Evolutionary conservation across 73 alveolate species (phyloP).

Genomic region (Symbiodinium natans): DNA sequence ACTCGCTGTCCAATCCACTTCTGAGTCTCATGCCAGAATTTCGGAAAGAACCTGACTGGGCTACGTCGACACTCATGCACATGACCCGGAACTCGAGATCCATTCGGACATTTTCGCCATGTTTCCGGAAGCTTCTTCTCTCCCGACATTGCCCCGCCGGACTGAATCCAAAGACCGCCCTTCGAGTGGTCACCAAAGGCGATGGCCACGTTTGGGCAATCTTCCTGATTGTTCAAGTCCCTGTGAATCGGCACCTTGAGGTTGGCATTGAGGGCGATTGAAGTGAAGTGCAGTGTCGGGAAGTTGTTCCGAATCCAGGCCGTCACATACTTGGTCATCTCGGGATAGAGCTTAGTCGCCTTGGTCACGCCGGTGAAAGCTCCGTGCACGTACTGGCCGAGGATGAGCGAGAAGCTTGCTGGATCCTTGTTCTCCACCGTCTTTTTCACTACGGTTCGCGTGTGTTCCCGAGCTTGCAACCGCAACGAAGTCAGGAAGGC

Average conservation of each 20-base stretch:
- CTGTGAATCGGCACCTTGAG: neutral
- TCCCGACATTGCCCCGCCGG: no score
- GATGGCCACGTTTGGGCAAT: neutral
- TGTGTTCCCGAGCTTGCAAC: neutral
- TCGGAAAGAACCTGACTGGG: no score
- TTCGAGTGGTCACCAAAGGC: neutral
- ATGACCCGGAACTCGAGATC: no score
- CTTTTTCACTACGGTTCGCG: neutral
- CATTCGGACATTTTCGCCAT: no score
- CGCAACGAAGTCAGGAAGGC: neutral
- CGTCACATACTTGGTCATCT: neutral
- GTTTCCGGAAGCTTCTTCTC: no score
- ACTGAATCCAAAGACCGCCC: neutral
- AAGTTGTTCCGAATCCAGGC: neutral
- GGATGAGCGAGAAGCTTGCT: neutral
- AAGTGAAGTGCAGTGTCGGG: neutral
- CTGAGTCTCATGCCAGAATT: no score
- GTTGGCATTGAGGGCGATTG: neutral
- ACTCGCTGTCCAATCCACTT: no score
- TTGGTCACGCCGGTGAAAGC: neutral
- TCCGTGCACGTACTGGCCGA: neutral
- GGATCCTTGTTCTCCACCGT: no score
- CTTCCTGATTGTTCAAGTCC: neutral
- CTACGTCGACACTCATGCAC: no score
- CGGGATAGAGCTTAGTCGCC: neutral